A percentile compares a stretch with the other conserved stretches of the same genome.
These are phyloP conservation scores for Amanita exitialis DNA, from an alignment of 768 basidiomycete species.

Conservation along the genomic window DNA sequence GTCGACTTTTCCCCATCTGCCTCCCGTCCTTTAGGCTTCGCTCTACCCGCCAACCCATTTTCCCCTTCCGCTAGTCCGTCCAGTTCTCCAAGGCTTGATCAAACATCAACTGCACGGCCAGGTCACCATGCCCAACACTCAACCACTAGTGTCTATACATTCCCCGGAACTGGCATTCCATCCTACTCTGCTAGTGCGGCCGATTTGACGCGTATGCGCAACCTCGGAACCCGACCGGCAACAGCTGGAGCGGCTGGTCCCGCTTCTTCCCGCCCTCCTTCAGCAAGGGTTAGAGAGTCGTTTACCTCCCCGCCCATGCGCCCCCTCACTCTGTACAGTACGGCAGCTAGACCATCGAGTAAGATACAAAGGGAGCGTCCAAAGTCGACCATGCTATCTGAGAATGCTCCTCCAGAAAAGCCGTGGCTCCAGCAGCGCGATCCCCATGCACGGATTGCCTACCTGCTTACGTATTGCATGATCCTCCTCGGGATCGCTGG, in stretches of 20 bases:
- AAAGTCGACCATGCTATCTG: constrained; percentile 39
- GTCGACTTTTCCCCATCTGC: constrained; percentile 29
- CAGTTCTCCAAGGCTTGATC: constrained; percentile 28
- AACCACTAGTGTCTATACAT: constrained; percentile 23
- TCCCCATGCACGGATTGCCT: constrained; percentile 43
- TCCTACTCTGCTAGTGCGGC: constrained; percentile 30
- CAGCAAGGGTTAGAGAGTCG: constrained; percentile 37
- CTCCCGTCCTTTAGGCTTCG: constrained; percentile 28
- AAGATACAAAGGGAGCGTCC: constrained; percentile 32
- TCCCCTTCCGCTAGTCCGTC: constrained; percentile 41
- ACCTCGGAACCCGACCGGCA: constrained; percentile 25
- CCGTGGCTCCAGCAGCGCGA: constrained; percentile 58
- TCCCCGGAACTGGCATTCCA: constrained; percentile 24
- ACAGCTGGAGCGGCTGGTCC: constrained; percentile 15
- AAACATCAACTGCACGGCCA: constrained; percentile 18
- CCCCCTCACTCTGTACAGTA: constrained; percentile 44
- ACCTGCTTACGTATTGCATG: constrained; percentile 51
- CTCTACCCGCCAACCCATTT: constrained; percentile 32
- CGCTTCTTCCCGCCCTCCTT: constrained; percentile 19
- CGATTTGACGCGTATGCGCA: constrained; percentile 31
- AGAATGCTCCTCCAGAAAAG: constrained; percentile 32
- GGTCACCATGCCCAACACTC: constrained; percentile 13
- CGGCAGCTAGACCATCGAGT: constrained; percentile 27
- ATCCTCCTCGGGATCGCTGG: constrained; percentile 47
- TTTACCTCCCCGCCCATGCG: constrained; percentile 52